Percentiles rank a stretch among this genome's conserved stretches.
Conservation (phyloP, 2,329 filamentous ascomycete species). For the Zymoseptoria pseudotritici region DNA sequence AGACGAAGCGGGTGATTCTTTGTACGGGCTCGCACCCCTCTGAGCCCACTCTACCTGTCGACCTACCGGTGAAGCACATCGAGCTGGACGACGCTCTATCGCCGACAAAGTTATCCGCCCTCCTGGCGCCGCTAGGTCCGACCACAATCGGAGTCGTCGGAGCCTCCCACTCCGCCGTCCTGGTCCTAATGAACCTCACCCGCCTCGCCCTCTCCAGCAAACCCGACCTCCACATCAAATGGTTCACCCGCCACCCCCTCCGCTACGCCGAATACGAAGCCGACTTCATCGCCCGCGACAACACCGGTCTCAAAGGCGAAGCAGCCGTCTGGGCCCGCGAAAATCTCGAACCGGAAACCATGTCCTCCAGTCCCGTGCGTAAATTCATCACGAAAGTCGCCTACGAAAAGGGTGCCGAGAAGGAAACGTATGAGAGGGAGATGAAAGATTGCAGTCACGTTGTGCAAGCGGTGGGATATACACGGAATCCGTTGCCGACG, state of each 20-base stretch:
- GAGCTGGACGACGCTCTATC: constrained; percentile 51
- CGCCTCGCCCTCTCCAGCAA: constrained; percentile 46
- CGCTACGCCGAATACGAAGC: constrained; percentile 56
- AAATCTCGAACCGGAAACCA: constrained; percentile 48
- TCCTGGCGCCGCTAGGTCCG: constrained; percentile 29
- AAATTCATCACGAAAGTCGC: constrained; percentile 32
- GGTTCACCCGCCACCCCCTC: constrained; percentile 55
- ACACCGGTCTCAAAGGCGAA: constrained; percentile 57
- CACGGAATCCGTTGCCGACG: constrained; percentile 43
- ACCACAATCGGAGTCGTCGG: constrained; percentile 51
- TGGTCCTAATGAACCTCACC: constrained; percentile 55
- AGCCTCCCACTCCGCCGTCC: constrained; percentile 56
- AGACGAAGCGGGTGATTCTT: constrained; percentile 41
- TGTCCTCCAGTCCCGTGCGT: constrained; percentile 40
- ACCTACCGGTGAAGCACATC: constrained; percentile 37
- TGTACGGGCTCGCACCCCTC: constrained; percentile 53
- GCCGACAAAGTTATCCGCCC: constrained; percentile 41
- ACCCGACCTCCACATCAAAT: constrained; percentile 49
- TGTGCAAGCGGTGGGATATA: constrained; percentile 55
- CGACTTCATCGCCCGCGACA: constrained; percentile 58
- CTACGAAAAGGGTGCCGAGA: constrained; percentile 45
- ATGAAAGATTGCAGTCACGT: constrained; percentile 47
- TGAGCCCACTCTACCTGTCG: constrained; percentile 37
- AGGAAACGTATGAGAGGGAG: constrained; percentile 38
- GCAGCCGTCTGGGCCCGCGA: constrained; percentile 53